These are phyloP conservation scores for Alternaria viburni DNA, from an alignment of 2,329 filamentous ascomycete genomes.

Conservation along the genomic window DNA sequence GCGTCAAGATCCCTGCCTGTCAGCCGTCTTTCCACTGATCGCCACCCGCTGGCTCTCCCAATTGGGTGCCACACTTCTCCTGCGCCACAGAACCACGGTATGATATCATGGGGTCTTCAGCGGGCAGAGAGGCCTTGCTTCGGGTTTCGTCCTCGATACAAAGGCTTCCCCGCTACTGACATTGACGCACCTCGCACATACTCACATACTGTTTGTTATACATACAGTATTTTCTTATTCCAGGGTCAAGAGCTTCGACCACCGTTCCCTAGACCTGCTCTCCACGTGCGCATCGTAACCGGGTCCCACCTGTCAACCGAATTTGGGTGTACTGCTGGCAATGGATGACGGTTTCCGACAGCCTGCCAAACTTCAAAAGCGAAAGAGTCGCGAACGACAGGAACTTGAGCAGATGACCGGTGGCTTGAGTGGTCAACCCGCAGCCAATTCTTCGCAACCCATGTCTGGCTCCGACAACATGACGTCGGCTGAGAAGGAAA, in stretches of 20 bases:
- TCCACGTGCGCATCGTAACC: neutral
- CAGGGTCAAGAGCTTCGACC: neutral
- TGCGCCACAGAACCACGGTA: conserved; percentile 30
- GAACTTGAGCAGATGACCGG: conserved; percentile 33
- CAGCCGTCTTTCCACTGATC: conserved; percentile 26
- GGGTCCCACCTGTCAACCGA: neutral
- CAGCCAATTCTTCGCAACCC: conserved; percentile 25
- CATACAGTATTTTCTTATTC: neutral
- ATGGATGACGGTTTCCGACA: conserved; percentile 33
- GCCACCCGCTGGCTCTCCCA: neutral
- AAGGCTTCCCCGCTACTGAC: neutral
- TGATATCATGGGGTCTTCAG: conserved; percentile 33
- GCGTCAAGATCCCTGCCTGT: conserved; percentile 26
- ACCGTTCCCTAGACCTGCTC: neutral
- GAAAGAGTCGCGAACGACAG: conserved; percentile 39
- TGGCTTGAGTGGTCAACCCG: conserved; percentile 20
- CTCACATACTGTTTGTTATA: neutral
- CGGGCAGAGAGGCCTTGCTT: conserved; percentile 16
- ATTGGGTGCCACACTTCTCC: conserved; percentile 31
- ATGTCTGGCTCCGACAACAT: conserved; percentile 23
- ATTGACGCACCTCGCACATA: conserved; percentile 1
- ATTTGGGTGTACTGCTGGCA: neutral
- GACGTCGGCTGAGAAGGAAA: conserved; percentile 38
- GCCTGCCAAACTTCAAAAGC: conserved; percentile 41
- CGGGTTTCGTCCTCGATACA: conserved; percentile 9